Evolutionary conservation across 2,329 filamentous ascomycete species (phyloP).

Genomic region (Teratosphaeria destructans): DNA sequence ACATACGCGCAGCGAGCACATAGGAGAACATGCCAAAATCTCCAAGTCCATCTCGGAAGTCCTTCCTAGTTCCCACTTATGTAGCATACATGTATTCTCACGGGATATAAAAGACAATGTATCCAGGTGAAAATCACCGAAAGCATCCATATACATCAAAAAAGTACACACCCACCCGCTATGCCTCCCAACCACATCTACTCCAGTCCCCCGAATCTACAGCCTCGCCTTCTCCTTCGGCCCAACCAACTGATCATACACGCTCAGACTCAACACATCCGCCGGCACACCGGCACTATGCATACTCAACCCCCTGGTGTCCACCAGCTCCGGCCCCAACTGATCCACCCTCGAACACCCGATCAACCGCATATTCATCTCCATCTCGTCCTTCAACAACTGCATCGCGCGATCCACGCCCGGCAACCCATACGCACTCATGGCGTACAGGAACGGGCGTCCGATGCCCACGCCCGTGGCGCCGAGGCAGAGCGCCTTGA

Average conservation of each 20-base stretch:
- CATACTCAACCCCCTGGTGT: slow-evolving; percentile 58
- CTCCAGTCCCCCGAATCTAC: slow-evolving; percentile 3
- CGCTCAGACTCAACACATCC: slow-evolving; percentile 49
- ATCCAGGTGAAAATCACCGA: background rate
- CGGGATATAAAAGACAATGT: too few relatives aligned
- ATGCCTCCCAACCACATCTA: background rate
- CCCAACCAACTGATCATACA: slow-evolving; percentile 43
- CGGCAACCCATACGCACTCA: slow-evolving; percentile 78
- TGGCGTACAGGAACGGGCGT: slow-evolving; percentile 88
- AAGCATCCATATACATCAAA: background rate
- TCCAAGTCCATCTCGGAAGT: too few relatives aligned
- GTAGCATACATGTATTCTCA: background rate
- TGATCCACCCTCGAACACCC: slow-evolving; percentile 66
- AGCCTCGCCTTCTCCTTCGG: slow-evolving; percentile 25
- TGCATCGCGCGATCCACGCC: slow-evolving; percentile 91
- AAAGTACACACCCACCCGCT: background rate
- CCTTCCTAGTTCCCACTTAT: too few relatives aligned
- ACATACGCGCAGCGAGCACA: too few relatives aligned
- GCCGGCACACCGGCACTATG: slow-evolving; percentile 49
- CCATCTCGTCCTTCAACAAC: slow-evolving; percentile 67
- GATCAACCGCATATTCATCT: slow-evolving; percentile 97
- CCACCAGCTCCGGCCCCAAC: slow-evolving; percentile 69
- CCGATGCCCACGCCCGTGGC: slow-evolving; percentile 90
- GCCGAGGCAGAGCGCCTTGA: slow-evolving; percentile 89
- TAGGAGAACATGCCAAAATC: too few relatives aligned